Evolutionary conservation across 1,284 basidiomycete genomes (phyloP), one percentile per base, ranked within the genome.

Genomic region (Inonotus hispidus): DNA sequence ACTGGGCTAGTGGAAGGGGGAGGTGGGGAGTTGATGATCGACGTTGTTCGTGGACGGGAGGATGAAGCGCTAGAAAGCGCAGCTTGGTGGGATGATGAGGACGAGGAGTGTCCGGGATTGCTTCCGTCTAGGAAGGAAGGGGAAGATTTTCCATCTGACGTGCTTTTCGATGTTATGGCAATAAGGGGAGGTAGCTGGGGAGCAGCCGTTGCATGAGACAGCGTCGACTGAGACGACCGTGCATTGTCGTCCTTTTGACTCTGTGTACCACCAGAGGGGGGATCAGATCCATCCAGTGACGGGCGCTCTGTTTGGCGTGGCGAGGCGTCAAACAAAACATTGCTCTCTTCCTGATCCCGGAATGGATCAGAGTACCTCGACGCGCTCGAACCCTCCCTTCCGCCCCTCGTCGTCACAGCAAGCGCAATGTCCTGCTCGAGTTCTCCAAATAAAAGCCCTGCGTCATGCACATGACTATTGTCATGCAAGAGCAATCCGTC

Each of bases 341-440:
- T 78, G 29, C 70, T 65, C 8, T 77, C 73, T 4, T 56, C 46
- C 19, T 76, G 74, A 67, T 87, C 83, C 3, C 75, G 71, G 65
- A 85, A 87, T 1, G 84, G 84, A 66, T 87, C 82, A 21, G 69
- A 67, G 66, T 84, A 79, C 74, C 57, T 69, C 37, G 55, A 68
- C 60, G 64, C 71, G 75, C 52, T 62, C 64, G 79, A 73, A 57
- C 78, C 80, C 29, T 67, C 63, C 55, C 77, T 70, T 19, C 73
- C 71, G 4, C 70, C 71, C 41, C 68, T 67, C 3, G 75, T 75
- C 47, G 74, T 66, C 13, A 66, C 61, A 10, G 59, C 52, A 29
- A 47, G 19, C 16, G 53, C 52, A 16, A 47, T 38, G 29, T 60
- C 41, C 16, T 38, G 29, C 21, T 70, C 61, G 43, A 63, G 57